These are phyloP conservation scores for Clonostachys rosea DNA, from an alignment of 2,329 filamentous ascomycete species.

Conservation along the genomic window DNA sequence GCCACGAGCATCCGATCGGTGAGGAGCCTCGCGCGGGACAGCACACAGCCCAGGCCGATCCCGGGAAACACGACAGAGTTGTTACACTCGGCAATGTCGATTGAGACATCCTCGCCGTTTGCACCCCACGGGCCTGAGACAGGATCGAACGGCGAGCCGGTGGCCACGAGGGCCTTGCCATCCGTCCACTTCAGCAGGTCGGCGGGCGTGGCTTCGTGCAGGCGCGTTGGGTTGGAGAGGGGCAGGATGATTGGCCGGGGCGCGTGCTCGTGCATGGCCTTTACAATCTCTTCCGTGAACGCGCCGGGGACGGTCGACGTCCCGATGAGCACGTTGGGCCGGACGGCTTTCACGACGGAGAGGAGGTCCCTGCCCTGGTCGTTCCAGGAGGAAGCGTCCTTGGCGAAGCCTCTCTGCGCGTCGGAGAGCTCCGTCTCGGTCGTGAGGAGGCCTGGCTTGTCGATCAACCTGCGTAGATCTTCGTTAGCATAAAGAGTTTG, in stretches of 20 bases:
- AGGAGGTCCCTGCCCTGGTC: constrained; percentile 54
- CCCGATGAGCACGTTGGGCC: constrained; percentile 78
- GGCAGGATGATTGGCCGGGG: constrained; percentile 75
- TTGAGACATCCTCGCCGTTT: constrained; percentile 34
- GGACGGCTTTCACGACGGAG: constrained; percentile 63
- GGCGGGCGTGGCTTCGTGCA: constrained; percentile 76
- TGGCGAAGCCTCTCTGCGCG: constrained; percentile 65
- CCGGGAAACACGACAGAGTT: constrained; percentile 84
- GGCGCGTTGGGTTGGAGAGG: constrained; percentile 76
- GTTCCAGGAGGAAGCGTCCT: constrained; percentile 59
- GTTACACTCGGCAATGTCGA: constrained; percentile 73
- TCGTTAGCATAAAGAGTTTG: neutral
- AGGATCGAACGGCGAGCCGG: constrained; percentile 76
- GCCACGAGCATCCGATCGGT: constrained; percentile 79
- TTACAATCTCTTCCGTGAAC: constrained; percentile 71
- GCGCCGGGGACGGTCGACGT: constrained; percentile 74
- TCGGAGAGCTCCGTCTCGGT: constrained; percentile 57
- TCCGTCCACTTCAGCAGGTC: constrained; percentile 77
- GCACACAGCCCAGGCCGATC: constrained; percentile 74
- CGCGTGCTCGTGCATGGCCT: constrained; percentile 71
- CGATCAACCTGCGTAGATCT: constrained; percentile 57
- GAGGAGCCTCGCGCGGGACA: constrained; percentile 62
- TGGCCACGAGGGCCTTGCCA: constrained; percentile 74
- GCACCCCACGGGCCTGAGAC: constrained; percentile 57
- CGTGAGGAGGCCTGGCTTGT: constrained; percentile 74